Base-by-base conservation (phyloP, 2,329 filamentous ascomycete species). In the Nannizzia gypsea region DNA sequence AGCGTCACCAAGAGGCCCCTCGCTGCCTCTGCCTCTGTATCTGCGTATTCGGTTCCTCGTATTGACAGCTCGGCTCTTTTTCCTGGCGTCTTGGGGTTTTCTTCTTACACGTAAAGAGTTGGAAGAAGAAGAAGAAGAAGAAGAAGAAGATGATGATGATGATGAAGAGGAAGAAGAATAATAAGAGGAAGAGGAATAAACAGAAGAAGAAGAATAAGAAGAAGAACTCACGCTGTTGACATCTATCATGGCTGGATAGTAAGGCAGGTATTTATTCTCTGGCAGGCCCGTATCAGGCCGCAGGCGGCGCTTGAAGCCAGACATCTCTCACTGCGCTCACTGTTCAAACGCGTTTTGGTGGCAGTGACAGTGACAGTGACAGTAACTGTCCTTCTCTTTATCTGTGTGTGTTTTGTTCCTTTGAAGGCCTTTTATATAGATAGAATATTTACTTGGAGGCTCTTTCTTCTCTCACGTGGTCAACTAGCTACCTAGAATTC, bases 241-340 rank as follows among this genome's bases (percentile, higher is more conserved):
- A 22, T 46, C 17, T 46, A 20, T 22, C 20, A 50, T 5, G 3
- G 11, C 4, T 9, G 9, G 13, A 56, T 17, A 17, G 34, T 56
- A n/a, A 3, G 20, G n/a, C n/a, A 36, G 5, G 17, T 56, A 56
- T 56, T 26, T 22, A 13, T n/a, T 17, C 11, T 26, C 28, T 8
- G 26, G 26, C 13, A 17, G 40, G 15, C 55, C 28, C 2, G 34
- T 34, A 28, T 4, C 50, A 36, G 31, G 31, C n/a, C 26, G 24
- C 26, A 54, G n/a, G 22, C 50, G 50, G 11, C 26, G 26, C 50
- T 54, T 54, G 50, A 54, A 54, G 15, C 50, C 50, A 54, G 50
- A 54, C 26, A 54, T 40, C 36, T 40, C 9, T 40, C 8, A 13
- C 11, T n/a, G 36, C 36, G 36, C 28, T 31, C 28, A n/a, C n/a